Percentiles rank a stretch among this genome's conserved stretches.
These are phyloP conservation scores for Aphanomyces stellatus DNA, from an alignment of 352 stramenopile genomes.

Conservation along the genomic window DNA sequence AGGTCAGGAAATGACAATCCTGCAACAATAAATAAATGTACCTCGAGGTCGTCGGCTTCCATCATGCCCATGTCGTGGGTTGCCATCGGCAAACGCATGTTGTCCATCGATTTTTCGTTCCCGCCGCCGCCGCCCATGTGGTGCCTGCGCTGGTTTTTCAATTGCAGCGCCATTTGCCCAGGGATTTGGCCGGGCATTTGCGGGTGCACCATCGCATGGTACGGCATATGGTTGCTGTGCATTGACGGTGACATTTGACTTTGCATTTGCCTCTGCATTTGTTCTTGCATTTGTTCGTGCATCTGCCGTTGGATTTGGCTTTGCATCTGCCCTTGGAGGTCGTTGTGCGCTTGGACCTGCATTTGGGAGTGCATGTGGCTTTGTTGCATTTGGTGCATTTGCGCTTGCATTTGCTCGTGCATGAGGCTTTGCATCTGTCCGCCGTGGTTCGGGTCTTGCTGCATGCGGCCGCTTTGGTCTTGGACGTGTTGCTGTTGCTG, in stretches of 20 bases:
- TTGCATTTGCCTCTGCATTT: conserved; percentile 15
- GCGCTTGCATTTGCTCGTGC: neutral
- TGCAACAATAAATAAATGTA: neutral
- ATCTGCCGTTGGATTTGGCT: conserved; percentile 5
- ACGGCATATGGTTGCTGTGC: neutral
- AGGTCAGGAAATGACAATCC: neutral
- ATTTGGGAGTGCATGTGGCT: conserved; percentile 1
- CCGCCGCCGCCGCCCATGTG: neutral
- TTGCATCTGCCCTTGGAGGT: neutral
- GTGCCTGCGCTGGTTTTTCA: conserved; percentile 5
- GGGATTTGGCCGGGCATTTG: neutral
- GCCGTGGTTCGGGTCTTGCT: no score
- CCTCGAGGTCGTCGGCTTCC: conserved; percentile 8
- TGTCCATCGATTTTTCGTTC: conserved; percentile 1
- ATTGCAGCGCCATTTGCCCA: conserved; percentile 1
- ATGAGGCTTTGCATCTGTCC: neutral
- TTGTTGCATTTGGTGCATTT: neutral
- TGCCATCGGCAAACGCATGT: conserved; percentile 5
- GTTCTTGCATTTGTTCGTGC: conserved; percentile 12
- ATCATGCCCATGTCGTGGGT: conserved; percentile 16
- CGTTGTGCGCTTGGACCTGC: neutral
- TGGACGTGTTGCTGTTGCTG: neutral
- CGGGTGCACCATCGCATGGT: conserved; percentile 8
- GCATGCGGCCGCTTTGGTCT: neutral
- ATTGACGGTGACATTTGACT: neutral